Evolutionary conservation across 345 rosid species (phyloP).

Genomic region (Mercurialis annua): DNA sequence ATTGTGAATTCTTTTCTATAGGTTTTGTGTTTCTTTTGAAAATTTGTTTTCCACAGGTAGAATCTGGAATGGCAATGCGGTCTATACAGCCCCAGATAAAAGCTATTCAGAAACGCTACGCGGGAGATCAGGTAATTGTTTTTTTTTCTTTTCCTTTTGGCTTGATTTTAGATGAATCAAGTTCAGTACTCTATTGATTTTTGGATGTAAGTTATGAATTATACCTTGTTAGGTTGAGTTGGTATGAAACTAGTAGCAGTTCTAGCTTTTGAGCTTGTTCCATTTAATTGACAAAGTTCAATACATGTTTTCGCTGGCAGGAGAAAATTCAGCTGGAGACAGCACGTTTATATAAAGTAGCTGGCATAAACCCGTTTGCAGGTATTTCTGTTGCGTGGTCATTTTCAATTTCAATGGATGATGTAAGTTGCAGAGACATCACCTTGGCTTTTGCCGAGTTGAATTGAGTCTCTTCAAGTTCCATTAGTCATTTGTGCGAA

Average conservation of each 20-base stretch:
- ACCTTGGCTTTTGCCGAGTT: background rate
- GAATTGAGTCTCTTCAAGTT: background rate
- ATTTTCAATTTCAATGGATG: background rate
- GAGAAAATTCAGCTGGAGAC: slow-evolving; percentile 92
- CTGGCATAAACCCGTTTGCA: slow-evolving; percentile 90
- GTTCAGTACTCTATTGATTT: background rate
- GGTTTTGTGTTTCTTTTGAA: background rate
- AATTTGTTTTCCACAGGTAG: slow-evolving; percentile 52
- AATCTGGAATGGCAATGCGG: slow-evolving; percentile 93
- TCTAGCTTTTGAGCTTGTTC: slow-evolving; percentile 4
- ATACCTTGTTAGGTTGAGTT: background rate
- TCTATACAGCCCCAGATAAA: slow-evolving; percentile 87
- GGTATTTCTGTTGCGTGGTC: slow-evolving; percentile 35
- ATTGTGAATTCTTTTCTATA: background rate
- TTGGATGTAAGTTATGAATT: background rate
- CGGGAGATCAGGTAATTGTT: slow-evolving; percentile 72
- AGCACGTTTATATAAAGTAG: slow-evolving; percentile 87
- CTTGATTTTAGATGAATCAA: background rate
- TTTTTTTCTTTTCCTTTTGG: background rate
- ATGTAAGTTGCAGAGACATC: background rate
- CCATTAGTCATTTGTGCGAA: background rate
- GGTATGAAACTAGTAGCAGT: background rate
- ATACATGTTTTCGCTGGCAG: slow-evolving; percentile 41
- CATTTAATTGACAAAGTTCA: slow-evolving; percentile 3
- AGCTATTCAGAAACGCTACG: slow-evolving; percentile 78